phyloP scores from a whole-genome alignment of 768 basidiomycete species.

The Phylloporus rhodoxanthus region DNA sequence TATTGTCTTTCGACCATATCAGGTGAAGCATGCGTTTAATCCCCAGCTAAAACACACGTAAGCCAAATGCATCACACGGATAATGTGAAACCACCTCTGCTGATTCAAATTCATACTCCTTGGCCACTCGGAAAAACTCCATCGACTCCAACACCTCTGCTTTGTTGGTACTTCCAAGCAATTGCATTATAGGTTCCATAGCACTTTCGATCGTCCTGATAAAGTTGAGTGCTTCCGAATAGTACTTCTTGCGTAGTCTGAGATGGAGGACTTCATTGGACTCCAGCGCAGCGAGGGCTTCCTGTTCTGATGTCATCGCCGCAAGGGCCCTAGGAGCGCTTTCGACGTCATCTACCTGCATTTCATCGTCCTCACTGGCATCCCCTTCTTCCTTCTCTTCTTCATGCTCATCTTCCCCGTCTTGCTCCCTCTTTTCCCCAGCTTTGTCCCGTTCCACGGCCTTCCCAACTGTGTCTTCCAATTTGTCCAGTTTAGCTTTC shows the following conservation, averaged over 20 bases:
- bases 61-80: background rate
- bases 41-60: conserved; percentile 49
- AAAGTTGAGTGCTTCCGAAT: conserved; percentile 78
- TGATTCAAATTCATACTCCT: conserved; percentile 73
- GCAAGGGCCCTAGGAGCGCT: conserved; percentile 38
- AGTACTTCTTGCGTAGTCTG: conserved; percentile 78
- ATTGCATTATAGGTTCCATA: conserved; percentile 63
- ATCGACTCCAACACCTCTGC: conserved; percentile 79
- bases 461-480: conserved; percentile 49
- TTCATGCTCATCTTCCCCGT: conserved; percentile 22
- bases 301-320: conserved; percentile 64
- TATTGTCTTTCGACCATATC: conserved; percentile 95
- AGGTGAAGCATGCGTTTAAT: conserved; percentile 96
- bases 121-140: conserved; percentile 81
- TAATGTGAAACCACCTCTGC: conserved; percentile 51
- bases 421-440: conserved; percentile 9
- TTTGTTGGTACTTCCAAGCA: conserved; percentile 84
- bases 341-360: conserved; percentile 23
- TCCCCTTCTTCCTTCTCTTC: conserved; percentile 38
- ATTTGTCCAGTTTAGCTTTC: conserved; percentile 56
- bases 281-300: conserved; percentile 62
- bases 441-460: conserved; percentile 29
- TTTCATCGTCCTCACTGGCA: conserved; percentile 31
- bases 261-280: conserved; percentile 60
- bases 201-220: conserved; percentile 64